These are phyloP conservation scores for Termitomyces titanicus DNA, from an alignment of 768 basidiomycete genomes.

Conservation along the genomic window DNA sequence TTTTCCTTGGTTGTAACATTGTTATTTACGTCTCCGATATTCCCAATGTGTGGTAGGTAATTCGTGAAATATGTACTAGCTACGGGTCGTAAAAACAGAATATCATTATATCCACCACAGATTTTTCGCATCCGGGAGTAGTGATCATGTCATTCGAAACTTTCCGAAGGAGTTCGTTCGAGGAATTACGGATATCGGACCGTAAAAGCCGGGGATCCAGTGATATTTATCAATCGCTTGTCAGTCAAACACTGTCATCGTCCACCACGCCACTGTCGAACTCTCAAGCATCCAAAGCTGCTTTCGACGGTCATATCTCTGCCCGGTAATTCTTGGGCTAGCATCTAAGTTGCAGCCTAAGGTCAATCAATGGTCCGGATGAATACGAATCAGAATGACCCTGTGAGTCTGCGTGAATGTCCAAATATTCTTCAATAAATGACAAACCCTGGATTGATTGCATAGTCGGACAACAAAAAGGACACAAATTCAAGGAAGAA, in stretches of 20 bases:
- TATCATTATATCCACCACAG: no score
- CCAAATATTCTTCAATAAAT: conserved; percentile 10
- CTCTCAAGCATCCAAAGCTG: conserved; percentile 5
- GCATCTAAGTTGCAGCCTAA: conserved; percentile 1
- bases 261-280: conserved; percentile 9
- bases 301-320: conserved; percentile 4
- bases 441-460: conserved; percentile 8
- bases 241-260: conserved; percentile 11
- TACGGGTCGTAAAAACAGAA: conserved; percentile 13
- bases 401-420: conserved; percentile 19
- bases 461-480: conserved; percentile 24
- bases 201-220: neutral
- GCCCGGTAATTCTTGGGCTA: neutral
- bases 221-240: conserved; percentile 10
- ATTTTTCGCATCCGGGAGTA: no score
- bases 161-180: no score
- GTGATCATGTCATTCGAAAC: no score
- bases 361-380: conserved; percentile 22
- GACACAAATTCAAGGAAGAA: conserved; percentile 23
- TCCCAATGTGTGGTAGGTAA: conserved; percentile 9
- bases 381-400: conserved; percentile 21
- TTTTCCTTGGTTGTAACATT: conserved; percentile 12
- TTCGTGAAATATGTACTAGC: conserved; percentile 16
- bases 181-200: no score
- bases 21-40: conserved; percentile 14